These are phyloP conservation scores for Claviceps sp. DNA, from an alignment of 2,329 filamentous ascomycete species.

Conservation along the genomic window DNA sequence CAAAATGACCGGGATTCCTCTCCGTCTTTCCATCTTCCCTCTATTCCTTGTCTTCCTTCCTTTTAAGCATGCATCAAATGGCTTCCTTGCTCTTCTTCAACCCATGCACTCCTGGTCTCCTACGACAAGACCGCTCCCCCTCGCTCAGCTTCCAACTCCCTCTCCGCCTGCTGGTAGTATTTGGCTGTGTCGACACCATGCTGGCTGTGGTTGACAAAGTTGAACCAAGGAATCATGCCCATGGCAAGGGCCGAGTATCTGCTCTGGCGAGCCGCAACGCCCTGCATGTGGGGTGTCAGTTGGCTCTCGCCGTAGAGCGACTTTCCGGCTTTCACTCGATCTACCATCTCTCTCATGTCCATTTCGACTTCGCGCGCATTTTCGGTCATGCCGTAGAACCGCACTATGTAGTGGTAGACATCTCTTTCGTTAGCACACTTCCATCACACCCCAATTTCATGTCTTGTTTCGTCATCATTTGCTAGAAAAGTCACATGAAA, in stretches of 20 bases:
- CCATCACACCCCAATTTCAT: background rate
- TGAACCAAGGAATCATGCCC: constrained; percentile 88
- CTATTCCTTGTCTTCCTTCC: background rate
- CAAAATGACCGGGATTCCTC: background rate
- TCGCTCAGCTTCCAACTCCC: constrained; percentile 72
- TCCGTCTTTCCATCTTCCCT: background rate
- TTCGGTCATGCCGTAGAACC: constrained; percentile 91
- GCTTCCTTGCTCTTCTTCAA: background rate
- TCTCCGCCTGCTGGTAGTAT: constrained; percentile 92
- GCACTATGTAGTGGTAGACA: constrained; percentile 40
- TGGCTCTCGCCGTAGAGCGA: constrained; percentile 72
- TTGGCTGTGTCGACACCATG: constrained; percentile 97
- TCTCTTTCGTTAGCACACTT: background rate
- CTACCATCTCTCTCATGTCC: constrained; percentile 98
- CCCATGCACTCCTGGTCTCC: constrained; percentile 1
- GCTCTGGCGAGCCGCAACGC: constrained; percentile 82
- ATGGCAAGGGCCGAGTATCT: constrained; percentile 77
- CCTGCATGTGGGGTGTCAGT: constrained; percentile 81
- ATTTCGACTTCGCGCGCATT: constrained; percentile 84
- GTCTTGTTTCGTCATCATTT: background rate
- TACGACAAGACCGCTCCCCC: background rate
- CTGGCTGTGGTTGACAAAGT: constrained; percentile 92
- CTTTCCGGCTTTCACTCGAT: constrained; percentile 85
- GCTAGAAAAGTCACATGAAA: no score
- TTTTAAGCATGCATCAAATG: background rate